Percentiles rank a stretch among this genome's conserved stretches.
These are phyloP conservation scores for Caloboletus inedulis DNA, from an alignment of 1,284 basidiomycete species.

Conservation along the genomic window DNA sequence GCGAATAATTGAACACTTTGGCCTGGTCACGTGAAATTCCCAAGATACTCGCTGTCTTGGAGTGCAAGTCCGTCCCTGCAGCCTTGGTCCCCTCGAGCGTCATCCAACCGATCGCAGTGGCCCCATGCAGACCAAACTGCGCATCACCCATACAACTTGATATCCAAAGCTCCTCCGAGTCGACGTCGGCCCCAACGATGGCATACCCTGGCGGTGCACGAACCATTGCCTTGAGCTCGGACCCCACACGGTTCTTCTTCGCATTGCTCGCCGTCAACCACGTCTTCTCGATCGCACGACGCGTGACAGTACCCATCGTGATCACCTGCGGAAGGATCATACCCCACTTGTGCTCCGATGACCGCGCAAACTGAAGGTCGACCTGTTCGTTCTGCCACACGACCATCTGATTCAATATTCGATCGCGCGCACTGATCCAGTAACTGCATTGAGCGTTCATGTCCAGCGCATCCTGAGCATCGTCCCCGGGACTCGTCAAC, in stretches of 20 bases:
- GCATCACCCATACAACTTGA: slow-evolving; percentile 99
- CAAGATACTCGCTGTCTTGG: slow-evolving; percentile 92
- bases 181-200: slow-evolving; percentile 97
- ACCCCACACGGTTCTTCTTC: slow-evolving; percentile 95
- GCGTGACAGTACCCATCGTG: slow-evolving; percentile 98
- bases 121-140: slow-evolving; percentile 96
- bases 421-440: slow-evolving; percentile 94
- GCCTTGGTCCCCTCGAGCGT: slow-evolving; percentile 98
- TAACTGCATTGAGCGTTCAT: slow-evolving; percentile 97
- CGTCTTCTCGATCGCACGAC: slow-evolving; percentile 95
- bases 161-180: slow-evolving; percentile 99
- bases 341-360: slow-evolving; percentile 62
- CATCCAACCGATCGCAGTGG: slow-evolving; percentile 99
- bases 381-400: slow-evolving; percentile 67
- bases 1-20: slow-evolving; percentile 99
- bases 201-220: slow-evolving; percentile 90
- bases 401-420: slow-evolving; percentile 92
- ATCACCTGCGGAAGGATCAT: slow-evolving; percentile 96
- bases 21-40: slow-evolving; percentile 94
- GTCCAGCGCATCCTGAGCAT: slow-evolving; percentile 82
- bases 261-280: slow-evolving; percentile 99
- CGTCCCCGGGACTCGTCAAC: slow-evolving; percentile 72
- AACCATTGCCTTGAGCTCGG: slow-evolving; percentile 97
- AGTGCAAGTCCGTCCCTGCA: slow-evolving; percentile 94
- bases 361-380: slow-evolving; percentile 46